These are phyloP conservation scores for Begonia loranthoides DNA, from an alignment of 306 rosid genomes.

Conservation along the genomic window DNA sequence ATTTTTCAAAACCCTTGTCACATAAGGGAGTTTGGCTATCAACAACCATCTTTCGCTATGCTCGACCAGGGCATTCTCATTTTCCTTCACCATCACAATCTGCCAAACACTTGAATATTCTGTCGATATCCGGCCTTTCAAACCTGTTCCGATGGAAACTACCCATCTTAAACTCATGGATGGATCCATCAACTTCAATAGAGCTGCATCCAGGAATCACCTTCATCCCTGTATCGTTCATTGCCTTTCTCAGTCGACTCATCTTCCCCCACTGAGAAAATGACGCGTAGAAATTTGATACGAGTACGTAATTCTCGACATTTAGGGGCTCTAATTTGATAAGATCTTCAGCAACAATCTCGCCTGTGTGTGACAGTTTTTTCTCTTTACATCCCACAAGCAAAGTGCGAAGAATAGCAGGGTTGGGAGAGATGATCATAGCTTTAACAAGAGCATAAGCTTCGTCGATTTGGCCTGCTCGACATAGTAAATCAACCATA, in stretches of 20 bases:
- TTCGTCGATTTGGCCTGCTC: conserved; percentile 41
- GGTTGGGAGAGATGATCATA: conserved; percentile 38
- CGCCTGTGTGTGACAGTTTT: conserved; percentile 28
- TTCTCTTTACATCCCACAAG: conserved; percentile 38
- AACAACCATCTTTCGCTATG: too few species aligned
- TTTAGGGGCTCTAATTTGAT: conserved; percentile 27
- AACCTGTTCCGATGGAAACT: too few species aligned
- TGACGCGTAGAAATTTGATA: conserved; percentile 32
- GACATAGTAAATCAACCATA: conserved; percentile 50
- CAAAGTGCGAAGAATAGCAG: conserved; percentile 37
- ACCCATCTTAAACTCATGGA: conserved; percentile 21
- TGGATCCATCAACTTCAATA: conserved; percentile 33
- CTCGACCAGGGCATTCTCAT: too few species aligned
- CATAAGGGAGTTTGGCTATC: too few species aligned
- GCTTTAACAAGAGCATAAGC: conserved; percentile 28
- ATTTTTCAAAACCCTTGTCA: too few species aligned
- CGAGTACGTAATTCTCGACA: conserved; percentile 40
- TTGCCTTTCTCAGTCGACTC: conserved; percentile 22
- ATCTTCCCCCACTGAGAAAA: conserved; percentile 28
- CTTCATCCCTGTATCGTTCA: conserved; percentile 28
- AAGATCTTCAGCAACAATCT: conserved; percentile 29
- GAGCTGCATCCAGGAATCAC: conserved; percentile 42
- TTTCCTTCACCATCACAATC: too few species aligned
- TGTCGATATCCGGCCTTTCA: too few species aligned
- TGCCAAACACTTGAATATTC: too few species aligned